Conservation (phyloP, 1,284 basidiomycete genomes). For the Dichomitus squalens region DNA sequence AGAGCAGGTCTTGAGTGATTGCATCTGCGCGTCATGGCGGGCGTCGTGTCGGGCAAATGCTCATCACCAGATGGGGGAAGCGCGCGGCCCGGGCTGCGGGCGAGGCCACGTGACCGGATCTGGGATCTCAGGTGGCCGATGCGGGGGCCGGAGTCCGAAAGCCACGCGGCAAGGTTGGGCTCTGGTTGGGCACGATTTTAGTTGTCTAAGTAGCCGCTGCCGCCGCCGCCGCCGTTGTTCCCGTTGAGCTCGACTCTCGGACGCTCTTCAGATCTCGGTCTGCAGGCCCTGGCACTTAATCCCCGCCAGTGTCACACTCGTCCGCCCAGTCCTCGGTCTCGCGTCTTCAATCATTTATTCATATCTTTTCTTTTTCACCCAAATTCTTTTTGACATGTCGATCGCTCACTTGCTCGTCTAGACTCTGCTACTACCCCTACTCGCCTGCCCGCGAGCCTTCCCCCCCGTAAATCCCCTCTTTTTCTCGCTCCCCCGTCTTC, state of each 20-base stretch:
- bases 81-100: not conserved
- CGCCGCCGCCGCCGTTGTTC: not conserved
- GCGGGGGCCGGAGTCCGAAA: constrained; percentile 25
- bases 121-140: constrained; percentile 6
- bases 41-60: constrained; percentile 9
- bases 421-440: constrained; percentile 23
- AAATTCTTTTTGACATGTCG: constrained; percentile 19
- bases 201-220: no score
- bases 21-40: not conserved
- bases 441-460: constrained; percentile 16
- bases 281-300: constrained; percentile 19
- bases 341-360: constrained; percentile 15
- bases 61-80: constrained; percentile 10
- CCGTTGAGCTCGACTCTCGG: not conserved
- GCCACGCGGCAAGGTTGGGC: no score
- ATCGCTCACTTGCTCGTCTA: constrained; percentile 11
- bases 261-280: not conserved
- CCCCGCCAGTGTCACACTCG: constrained; percentile 19
- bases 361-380: constrained; percentile 13
- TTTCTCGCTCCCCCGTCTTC: not conserved
- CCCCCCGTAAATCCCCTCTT: constrained; percentile 15
- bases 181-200: no score
- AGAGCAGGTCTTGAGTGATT: no score
- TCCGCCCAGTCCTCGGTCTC: not conserved
- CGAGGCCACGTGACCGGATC: constrained; percentile 14